phyloP scores from a whole-genome alignment of 2,329 filamentous ascomycete genomes.

The Trichoderma sp. region DNA sequence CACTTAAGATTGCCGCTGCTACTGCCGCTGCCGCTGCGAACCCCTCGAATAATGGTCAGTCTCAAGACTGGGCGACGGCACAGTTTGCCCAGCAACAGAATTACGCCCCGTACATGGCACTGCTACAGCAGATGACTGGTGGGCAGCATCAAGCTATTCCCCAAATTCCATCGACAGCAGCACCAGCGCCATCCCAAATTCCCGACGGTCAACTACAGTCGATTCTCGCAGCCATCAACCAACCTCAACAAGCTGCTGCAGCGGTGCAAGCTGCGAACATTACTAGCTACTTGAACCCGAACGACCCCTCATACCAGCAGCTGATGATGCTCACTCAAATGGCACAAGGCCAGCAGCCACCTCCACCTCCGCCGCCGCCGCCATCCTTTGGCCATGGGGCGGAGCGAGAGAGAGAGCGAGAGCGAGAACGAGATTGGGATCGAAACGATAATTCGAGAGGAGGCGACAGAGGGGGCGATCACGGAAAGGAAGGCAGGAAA shows the following conservation, averaged over 20 bases:
- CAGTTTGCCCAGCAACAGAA: constrained; percentile 30
- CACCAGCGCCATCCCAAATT: constrained; percentile 24
- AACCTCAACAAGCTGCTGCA: constrained; percentile 29
- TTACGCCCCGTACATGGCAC: constrained; percentile 43
- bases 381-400: constrained; percentile 28
- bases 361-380: constrained; percentile 25
- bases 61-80: constrained; percentile 30
- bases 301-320: constrained; percentile 41
- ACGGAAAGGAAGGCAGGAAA: constrained; percentile 39
- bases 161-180: constrained; percentile 20
- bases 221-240: constrained; percentile 43
- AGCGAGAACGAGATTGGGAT: constrained; percentile 35
- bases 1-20: constrained; percentile 27
- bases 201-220: constrained; percentile 43
- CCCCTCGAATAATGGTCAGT: constrained; percentile 13
- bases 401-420: constrained; percentile 30
- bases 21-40: constrained; percentile 19
- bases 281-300: constrained; percentile 34
- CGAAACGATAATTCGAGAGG: constrained; percentile 33
- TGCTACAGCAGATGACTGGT: constrained; percentile 41
- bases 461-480: constrained; percentile 25
- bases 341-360: constrained; percentile 34
- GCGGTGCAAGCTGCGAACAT: constrained; percentile 24
- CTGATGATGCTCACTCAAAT: constrained; percentile 39
- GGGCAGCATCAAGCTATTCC: constrained; percentile 30